Percentiles rank a stretch among this genome's conserved stretches.
Evolutionary conservation across 148 eudicot genomes (phyloP).

Genomic region (Agrostemma githago): DNA sequence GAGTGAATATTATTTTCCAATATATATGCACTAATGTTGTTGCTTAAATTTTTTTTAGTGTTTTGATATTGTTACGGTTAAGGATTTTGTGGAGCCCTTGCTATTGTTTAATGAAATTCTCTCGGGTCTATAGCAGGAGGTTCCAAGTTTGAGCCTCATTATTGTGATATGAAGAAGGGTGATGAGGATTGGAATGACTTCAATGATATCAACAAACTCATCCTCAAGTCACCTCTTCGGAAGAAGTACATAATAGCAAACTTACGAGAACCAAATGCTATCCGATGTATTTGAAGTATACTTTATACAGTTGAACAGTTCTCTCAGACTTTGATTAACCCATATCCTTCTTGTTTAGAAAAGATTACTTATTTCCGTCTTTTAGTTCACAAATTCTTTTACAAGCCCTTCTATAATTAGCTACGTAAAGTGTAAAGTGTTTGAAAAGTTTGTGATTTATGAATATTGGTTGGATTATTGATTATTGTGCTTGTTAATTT

Average conservation of each 20-base stretch:
- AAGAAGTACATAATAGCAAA: slow-evolving; percentile 95
- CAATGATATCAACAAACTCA: slow-evolving; percentile 94
- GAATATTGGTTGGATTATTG: too few relatives aligned
- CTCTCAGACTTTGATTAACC: too few relatives aligned
- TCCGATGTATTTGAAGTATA: too few relatives aligned
- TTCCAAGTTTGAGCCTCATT: slow-evolving; percentile 95
- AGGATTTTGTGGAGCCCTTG: not conserved
- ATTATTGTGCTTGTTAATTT: too few relatives aligned
- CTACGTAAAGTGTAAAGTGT: too few relatives aligned
- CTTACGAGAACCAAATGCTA: too few relatives aligned
- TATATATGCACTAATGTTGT: not conserved
- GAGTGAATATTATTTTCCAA: not conserved
- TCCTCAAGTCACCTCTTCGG: slow-evolving; percentile 91
- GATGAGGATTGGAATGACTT: slow-evolving; percentile 99
- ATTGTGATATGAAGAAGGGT: slow-evolving; percentile 99
- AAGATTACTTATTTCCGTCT: too few relatives aligned
- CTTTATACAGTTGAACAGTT: too few relatives aligned
- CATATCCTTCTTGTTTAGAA: too few relatives aligned
- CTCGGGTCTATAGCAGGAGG: slow-evolving; percentile 55
- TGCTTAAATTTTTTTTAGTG: not conserved
- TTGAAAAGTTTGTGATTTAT: too few relatives aligned
- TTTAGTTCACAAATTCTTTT: too few relatives aligned
- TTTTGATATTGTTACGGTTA: not conserved
- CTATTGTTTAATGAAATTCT: not conserved
- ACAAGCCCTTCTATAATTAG: too few relatives aligned